Evolutionary conservation across 192 early-diverging fungal species (phyloP).

Genomic region (Umbelopsis isabellina): DNA sequence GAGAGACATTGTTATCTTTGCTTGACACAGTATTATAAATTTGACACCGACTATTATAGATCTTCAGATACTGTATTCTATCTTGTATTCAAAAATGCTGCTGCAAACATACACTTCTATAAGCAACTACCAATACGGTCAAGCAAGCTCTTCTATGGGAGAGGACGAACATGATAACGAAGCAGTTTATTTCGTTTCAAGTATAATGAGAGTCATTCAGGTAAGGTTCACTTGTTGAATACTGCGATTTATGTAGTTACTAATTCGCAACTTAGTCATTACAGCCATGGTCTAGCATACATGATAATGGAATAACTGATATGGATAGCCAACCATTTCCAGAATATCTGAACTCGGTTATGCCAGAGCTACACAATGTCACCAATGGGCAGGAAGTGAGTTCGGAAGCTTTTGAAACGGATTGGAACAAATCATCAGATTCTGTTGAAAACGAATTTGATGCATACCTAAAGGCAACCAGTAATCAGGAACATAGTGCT

Average conservation of each 20-base stretch:
- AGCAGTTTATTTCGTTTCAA: background rate
- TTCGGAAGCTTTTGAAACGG: too few relatives aligned
- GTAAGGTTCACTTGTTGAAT: background rate
- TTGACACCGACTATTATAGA: background rate
- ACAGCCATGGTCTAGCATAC: background rate
- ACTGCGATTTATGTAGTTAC: background rate
- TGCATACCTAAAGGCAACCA: background rate
- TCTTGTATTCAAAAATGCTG: conserved; percentile 1
- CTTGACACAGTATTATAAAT: too few relatives aligned
- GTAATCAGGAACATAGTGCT: background rate
- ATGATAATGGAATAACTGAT: background rate
- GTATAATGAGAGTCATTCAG: conserved; percentile 13
- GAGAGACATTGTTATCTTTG: background rate
- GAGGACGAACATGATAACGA: background rate
- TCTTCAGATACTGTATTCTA: background rate
- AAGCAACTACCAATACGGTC: background rate
- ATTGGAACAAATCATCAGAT: background rate
- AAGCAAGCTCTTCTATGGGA: background rate
- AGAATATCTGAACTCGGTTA: background rate
- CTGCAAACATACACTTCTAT: background rate
- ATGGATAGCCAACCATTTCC: conserved; percentile 1
- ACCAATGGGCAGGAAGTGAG: background rate
- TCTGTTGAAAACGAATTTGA: background rate
- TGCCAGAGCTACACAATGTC: background rate
- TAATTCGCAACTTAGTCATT: background rate